These are phyloP conservation scores for Bocquillonia castaneifolia DNA, from an alignment of 441 rosid species.

Conservation along the genomic window DNA sequence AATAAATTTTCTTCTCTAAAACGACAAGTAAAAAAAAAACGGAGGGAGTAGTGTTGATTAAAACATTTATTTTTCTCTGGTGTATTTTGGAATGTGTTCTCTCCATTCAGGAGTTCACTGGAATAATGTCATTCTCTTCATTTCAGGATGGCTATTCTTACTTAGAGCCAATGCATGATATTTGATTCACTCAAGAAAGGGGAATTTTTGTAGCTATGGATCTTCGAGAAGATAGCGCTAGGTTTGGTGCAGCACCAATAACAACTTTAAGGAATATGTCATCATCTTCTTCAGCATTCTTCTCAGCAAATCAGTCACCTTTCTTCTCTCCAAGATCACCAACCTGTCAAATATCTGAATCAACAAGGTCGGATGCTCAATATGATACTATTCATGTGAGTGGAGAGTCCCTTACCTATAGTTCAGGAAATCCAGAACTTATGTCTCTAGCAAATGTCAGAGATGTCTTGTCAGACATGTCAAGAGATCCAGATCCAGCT, in stretches of 20 bases:
- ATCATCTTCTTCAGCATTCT: slow-evolving; percentile 79
- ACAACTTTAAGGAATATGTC: slow-evolving; percentile 64
- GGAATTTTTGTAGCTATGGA: slow-evolving; percentile 45
- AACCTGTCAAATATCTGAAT: slow-evolving; percentile 51
- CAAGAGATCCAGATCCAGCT: slow-evolving; percentile 34
- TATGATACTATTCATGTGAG: slow-evolving; percentile 41
- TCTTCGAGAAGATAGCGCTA: slow-evolving; percentile 59
- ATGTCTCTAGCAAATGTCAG: slow-evolving; percentile 36
- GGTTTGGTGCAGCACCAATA: slow-evolving; percentile 46
- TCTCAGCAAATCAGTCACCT: slow-evolving; percentile 88
- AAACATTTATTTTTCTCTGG: background rate
- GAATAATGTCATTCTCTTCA: slow-evolving; percentile 10
- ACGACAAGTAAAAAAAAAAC: too few species aligned
- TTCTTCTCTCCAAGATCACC: slow-evolving; percentile 87
- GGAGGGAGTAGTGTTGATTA: too few species aligned
- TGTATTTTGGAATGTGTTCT: slow-evolving; percentile 2
- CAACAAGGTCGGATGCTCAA: slow-evolving; percentile 57
- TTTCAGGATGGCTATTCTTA: slow-evolving; percentile 41
- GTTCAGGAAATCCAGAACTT: slow-evolving; percentile 46
- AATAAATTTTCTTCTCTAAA: too few species aligned
- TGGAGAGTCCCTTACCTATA: slow-evolving; percentile 48
- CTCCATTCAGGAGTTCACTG: slow-evolving; percentile 16
- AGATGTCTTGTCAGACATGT: slow-evolving; percentile 37
- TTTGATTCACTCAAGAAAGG: slow-evolving; percentile 21
- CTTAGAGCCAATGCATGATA: slow-evolving; percentile 32